phyloP scores from a whole-genome alignment of 805 yeast species.

The Myxozyma geophila region DNA sequence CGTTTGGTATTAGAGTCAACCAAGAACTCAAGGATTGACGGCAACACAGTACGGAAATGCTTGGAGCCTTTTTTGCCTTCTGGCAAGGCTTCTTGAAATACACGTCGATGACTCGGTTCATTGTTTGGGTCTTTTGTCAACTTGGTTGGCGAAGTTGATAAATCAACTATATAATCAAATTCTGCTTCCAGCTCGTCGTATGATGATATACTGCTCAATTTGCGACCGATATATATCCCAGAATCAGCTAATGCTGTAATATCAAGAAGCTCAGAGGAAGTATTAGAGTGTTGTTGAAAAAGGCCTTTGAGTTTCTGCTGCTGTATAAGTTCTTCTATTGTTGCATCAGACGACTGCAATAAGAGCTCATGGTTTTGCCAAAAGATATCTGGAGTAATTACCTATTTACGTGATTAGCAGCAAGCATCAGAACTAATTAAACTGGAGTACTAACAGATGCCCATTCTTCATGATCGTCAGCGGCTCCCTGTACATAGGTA shows the following conservation, averaged over 20 bases:
- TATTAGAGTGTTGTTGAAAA: neutral
- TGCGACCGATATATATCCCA: constrained; percentile 26
- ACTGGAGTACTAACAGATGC: constrained; percentile 42
- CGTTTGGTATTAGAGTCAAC: constrained; percentile 16
- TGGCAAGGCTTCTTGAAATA: constrained; percentile 36
- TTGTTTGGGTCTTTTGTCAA: neutral
- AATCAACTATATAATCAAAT: constrained; percentile 35
- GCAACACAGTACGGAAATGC: constrained; percentile 55
- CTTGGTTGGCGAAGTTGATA: constrained; percentile 21
- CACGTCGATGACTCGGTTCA: neutral
- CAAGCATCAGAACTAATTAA: too few species aligned
- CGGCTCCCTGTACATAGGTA: constrained; percentile 87
- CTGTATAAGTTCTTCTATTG: constrained; percentile 34
- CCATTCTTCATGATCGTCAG: constrained; percentile 94
- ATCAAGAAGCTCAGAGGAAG: neutral
- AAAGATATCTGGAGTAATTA: constrained; percentile 57
- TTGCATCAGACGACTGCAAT: constrained; percentile 21
- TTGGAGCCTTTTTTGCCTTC: constrained; percentile 68
- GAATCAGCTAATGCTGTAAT: constrained; percentile 26
- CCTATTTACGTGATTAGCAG: constrained; percentile 14
- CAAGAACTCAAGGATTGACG: constrained; percentile 48
- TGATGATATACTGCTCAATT: neutral
- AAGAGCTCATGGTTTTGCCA: constrained; percentile 55
- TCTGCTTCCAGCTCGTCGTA: neutral
- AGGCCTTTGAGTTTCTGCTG: neutral